These are phyloP conservation scores for Penicillium soppii DNA, from an alignment of 495 filamentous ascomycete species.

Conservation along the genomic window DNA sequence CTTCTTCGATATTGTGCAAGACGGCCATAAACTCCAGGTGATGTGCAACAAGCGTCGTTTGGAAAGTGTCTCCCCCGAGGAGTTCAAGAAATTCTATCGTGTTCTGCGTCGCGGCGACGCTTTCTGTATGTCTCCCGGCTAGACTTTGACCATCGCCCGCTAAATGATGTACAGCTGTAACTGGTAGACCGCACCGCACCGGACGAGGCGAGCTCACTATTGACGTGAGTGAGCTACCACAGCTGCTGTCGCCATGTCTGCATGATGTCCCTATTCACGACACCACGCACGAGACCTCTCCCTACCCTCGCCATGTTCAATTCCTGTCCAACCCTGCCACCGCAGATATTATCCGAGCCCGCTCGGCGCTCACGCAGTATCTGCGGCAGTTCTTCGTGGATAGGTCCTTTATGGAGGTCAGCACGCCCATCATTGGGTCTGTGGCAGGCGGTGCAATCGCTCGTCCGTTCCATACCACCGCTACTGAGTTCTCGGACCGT, in stretches of 20 bases:
- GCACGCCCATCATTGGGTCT: slow-evolving; percentile 80
- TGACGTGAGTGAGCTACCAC: slow-evolving; percentile 61
- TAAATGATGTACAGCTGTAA: slow-evolving; percentile 50
- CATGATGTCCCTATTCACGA: slow-evolving; percentile 69
- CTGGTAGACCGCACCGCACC: slow-evolving; percentile 70
- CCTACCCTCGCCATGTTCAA: slow-evolving; percentile 73
- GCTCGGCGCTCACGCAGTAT: slow-evolving; percentile 70
- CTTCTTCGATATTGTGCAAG: slow-evolving; percentile 77
- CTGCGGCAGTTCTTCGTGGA: slow-evolving; percentile 72
- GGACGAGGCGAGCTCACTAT: slow-evolving; percentile 76
- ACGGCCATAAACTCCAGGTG: slow-evolving; percentile 68
- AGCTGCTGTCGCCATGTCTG: slow-evolving; percentile 71
- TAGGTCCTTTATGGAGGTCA: slow-evolving; percentile 76
- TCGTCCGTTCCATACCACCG: slow-evolving; percentile 75
- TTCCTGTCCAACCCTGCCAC: slow-evolving; percentile 67
- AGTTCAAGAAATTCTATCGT: slow-evolving; percentile 60
- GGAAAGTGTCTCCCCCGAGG: slow-evolving; percentile 35
- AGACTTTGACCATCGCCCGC: slow-evolving; percentile 6
- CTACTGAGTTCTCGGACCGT: slow-evolving; percentile 68
- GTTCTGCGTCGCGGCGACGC: slow-evolving; percentile 72
- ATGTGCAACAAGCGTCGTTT: slow-evolving; percentile 67
- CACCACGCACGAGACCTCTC: slow-evolving; percentile 62
- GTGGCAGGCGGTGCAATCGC: slow-evolving; percentile 80
- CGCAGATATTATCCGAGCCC: slow-evolving; percentile 67
- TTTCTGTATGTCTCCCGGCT: slow-evolving; percentile 57